Evolutionary conservation across 176 grass and related monocot genomes (phyloP), one percentile per base, ranked within the genome.

Genomic region (Aegilops longissima): DNA sequence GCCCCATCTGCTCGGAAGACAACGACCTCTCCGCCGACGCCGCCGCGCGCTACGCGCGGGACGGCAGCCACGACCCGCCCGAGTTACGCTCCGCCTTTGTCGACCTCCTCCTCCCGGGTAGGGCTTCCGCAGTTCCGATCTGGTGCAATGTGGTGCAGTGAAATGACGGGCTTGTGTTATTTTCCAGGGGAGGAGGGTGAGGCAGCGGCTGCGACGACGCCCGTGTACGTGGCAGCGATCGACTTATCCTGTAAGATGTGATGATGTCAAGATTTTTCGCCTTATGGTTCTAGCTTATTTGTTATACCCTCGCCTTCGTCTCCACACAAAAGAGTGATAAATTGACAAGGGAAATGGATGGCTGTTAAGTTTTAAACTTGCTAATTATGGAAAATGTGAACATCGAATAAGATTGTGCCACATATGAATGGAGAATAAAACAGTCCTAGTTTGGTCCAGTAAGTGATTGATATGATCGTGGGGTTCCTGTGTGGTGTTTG

Each of bases 1-100:
- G 96, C 86, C 58, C 88, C 72, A 78, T 98, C 59, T 98, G 96
- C 84, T 89, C 83, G 42, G 82, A 62, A 11, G 87, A 93, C 65
- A 94, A 95, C 71, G 93, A 93, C 24, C 90, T 95, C 75, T 12
- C 81, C 25, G 59, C 79, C 11, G 86, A 78, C 47, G 87, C 86
- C 49, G 73, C 95, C 61, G 81, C 78, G 49, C 93, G 93, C 7
- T 94, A 92, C 84, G 71, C 88, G 42, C 33, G 67, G 24, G 89
- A 87, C 73, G 76, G 83, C 12, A 80, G 9, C 49, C 61, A 91
- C 2, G 88, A 90, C 72, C 91, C 90, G 77, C 92, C 96, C 65
- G 96, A 98, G 92, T 45, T 98, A 52, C 88, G 86, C n/a, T 98
- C 96, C 63, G 90, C 93, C 25, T 98, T 98, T 83, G 73, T 98